Base-by-base conservation (phyloP, 2,329 filamentous ascomycete species). In the Ascochyta koolunga region DNA sequence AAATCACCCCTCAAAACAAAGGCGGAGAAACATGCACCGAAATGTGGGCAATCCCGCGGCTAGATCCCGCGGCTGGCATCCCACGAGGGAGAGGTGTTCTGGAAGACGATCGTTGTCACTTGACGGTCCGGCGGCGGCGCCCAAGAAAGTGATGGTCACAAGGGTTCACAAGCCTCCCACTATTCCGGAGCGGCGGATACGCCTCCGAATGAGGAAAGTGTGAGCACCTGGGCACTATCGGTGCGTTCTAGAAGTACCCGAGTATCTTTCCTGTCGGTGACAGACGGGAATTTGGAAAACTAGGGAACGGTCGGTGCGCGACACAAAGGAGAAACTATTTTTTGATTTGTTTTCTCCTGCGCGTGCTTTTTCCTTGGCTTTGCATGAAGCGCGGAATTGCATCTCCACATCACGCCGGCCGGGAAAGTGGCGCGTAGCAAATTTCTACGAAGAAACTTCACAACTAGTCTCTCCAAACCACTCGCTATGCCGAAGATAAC, bases 21-120 rank as follows among this genome's bases (percentile, higher is more conserved):
- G 25, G 42, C 53, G 53, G 53, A 56, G 38, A 47, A 56, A 50
- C 24, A 51, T 21, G n/a, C 47, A 45, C 52, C 52, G 52, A 50
- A 31, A 42, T 16, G 32, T 29, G 31, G 40, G 32, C 38, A 46
- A 55, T 46, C 53, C 46, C 42, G 47, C 53, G 53, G 47, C 53
- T 50, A 39, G 53, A 50, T 42, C 51, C 46, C 46, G 37, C 32
- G 25, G 19, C 45, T 32, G 44, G 51, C 45, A 43, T 54, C 46
- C 53, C 41, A 51, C 47, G 41, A 56, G 53, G 22, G 33, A 37
- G 18, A n/a, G 32, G 37, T 37, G 46, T 50, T 55, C 52, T 55
- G 52, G 41, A 55, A 55, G 37, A 29, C 25, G 46, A 47, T 38
- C 31, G 52, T 40, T 45, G 39, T 49, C 44, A 49, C 35, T 54